These are phyloP conservation scores for Penicillium sp. DNA, from an alignment of 2,329 filamentous ascomycete species.

Conservation along the genomic window DNA sequence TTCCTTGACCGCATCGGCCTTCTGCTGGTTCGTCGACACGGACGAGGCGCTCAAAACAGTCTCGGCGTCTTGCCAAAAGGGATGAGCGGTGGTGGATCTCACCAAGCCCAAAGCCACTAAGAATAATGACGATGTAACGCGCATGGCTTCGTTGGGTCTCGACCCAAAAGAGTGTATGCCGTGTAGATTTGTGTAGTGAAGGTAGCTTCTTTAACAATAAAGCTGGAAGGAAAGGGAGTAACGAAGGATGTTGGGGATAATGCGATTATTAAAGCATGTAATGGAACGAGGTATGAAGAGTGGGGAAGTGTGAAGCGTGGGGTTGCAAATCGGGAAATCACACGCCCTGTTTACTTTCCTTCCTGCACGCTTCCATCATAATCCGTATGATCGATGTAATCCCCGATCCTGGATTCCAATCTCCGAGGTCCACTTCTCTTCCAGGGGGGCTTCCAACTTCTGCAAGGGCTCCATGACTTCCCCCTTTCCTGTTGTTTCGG, in stretches of 20 bases:
- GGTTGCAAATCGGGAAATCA: constrained; percentile 9
- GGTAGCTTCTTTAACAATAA: not conserved
- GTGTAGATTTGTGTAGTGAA: not conserved
- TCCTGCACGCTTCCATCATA: not conserved
- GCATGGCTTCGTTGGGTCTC: constrained; percentile 20
- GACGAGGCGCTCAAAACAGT: constrained; percentile 9
- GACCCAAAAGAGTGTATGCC: not conserved
- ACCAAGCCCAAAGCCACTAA: constrained; percentile 25
- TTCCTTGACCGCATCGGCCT: constrained; percentile 63
- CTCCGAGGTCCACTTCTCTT: not conserved
- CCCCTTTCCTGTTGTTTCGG: not conserved
- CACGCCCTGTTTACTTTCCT: not conserved
- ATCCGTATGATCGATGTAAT: not conserved
- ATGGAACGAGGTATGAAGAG: constrained; percentile 6
- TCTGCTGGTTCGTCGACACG: constrained; percentile 18
- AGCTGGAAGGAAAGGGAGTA: constrained; percentile 5
- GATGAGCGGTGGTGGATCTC: constrained; percentile 23
- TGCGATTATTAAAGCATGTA: constrained; percentile 19
- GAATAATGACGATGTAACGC: constrained; percentile 25
- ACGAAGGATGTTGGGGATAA: constrained; percentile 20
- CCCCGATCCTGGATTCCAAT: not conserved
- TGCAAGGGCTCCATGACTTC: not conserved
- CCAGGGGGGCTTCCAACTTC: not conserved
- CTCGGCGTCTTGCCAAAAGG: constrained; percentile 10
- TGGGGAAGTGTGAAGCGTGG: constrained; percentile 1